These are phyloP conservation scores for Tulasnella sp. DNA, from an alignment of 768 basidiomycete species.

Conservation along the genomic window DNA sequence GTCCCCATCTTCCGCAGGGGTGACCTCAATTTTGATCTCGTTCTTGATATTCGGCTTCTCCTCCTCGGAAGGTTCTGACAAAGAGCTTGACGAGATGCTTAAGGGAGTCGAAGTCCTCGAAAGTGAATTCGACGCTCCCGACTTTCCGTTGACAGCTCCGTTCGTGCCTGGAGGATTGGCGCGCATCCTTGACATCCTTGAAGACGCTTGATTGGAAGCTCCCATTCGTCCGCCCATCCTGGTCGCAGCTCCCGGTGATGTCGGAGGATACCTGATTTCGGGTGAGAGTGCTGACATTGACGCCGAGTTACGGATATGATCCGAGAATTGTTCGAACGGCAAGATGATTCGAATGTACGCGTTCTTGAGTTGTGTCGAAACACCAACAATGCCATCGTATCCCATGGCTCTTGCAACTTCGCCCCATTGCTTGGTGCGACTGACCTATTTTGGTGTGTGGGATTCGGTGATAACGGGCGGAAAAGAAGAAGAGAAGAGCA, in stretches of 20 bases:
- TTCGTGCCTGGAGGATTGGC: neutral
- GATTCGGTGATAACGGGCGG: conserved; percentile 2
- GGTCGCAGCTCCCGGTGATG: neutral
- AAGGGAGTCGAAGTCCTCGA: conserved; percentile 49
- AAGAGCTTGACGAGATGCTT: conserved; percentile 65
- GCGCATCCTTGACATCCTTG: conserved; percentile 6
- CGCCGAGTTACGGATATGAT: conserved; percentile 44
- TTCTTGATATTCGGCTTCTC: conserved; percentile 32
- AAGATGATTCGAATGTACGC: conserved; percentile 87
- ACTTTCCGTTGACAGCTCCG: neutral
- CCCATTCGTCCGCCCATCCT: neutral
- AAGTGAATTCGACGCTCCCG: neutral
- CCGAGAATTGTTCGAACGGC: conserved; percentile 90
- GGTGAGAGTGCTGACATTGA: conserved; percentile 14
- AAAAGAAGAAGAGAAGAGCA: conserved; percentile 1
- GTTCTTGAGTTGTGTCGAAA: conserved; percentile 80
- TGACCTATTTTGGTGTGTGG: conserved; percentile 48
- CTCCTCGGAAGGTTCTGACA: conserved; percentile 77
- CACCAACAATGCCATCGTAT: conserved; percentile 70
- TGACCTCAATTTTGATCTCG: conserved; percentile 13
- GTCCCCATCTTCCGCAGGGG: neutral
- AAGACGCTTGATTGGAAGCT: neutral
- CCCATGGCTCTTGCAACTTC: conserved; percentile 76
- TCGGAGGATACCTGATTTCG: neutral
- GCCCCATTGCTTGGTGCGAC: conserved; percentile 77